phyloP scores from a whole-genome alignment of 768 basidiomycete genomes.

The Psilocybe cubensis region DNA sequence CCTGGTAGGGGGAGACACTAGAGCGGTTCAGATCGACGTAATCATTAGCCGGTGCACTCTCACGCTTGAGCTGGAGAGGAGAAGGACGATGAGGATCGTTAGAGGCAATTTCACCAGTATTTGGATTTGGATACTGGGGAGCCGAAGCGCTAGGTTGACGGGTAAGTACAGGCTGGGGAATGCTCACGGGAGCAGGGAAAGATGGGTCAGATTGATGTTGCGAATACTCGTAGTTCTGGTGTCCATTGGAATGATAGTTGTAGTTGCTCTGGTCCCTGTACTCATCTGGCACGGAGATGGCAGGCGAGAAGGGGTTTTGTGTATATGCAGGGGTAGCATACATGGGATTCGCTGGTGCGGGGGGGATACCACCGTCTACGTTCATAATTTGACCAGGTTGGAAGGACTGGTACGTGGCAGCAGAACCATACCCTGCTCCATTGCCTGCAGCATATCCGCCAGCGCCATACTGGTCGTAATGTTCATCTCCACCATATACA shows the following conservation, averaged over 20 bases:
- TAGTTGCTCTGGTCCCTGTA: constrained; percentile 16
- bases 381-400: constrained; percentile 38
- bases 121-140: constrained; percentile 19
- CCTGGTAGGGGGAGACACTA: constrained; percentile 77
- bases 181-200: background rate
- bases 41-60: constrained; percentile 35
- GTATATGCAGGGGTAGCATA: constrained; percentile 13
- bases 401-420: constrained; percentile 31
- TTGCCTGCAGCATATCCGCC: constrained; percentile 20
- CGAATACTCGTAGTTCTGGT: constrained; percentile 2
- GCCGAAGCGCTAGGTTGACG: constrained; percentile 20
- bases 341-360: constrained; percentile 18
- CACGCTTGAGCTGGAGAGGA: constrained; percentile 4
- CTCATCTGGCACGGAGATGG: constrained; percentile 13
- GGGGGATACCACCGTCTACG: constrained; percentile 18
- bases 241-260: background rate
- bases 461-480: constrained; percentile 4
- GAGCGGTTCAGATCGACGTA: constrained; percentile 70
- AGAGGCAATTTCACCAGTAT: constrained; percentile 14
- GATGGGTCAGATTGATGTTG: background rate
- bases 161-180: background rate
- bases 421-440: constrained; percentile 20
- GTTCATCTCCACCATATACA: constrained; percentile 2
- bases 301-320: constrained; percentile 20
- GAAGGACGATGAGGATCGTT: constrained; percentile 5